phyloP scores from a whole-genome alignment of 1,139 yeast genomes.

The Yamadazyma friedrichii region DNA sequence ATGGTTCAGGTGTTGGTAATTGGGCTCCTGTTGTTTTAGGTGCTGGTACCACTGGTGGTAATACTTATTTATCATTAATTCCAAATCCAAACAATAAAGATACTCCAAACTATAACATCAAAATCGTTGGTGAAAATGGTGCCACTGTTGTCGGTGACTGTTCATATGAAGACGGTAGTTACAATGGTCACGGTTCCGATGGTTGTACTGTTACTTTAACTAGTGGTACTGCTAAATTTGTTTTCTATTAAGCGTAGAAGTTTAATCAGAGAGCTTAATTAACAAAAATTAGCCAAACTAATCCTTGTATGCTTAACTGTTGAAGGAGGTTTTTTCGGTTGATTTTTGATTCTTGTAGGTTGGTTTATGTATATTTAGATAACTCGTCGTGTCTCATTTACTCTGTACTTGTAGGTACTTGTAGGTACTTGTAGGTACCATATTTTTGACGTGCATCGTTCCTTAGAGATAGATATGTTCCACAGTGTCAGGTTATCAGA shows the following conservation, averaged over 20 bases:
- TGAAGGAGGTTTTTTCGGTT: not conserved
- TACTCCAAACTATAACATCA: constrained; percentile 80
- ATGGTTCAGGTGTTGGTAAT: constrained; percentile 85
- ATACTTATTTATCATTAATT: constrained; percentile 83
- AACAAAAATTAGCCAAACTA: not conserved
- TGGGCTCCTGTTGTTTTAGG: constrained; percentile 98
- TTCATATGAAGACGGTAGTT: constrained; percentile 73
- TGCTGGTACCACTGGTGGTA: constrained; percentile 79
- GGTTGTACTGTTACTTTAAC: constrained; percentile 96
- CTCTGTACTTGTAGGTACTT: too few species aligned
- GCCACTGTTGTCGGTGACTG: constrained; percentile 75
- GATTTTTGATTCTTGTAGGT: not conserved
- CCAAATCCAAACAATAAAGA: constrained; percentile 89
- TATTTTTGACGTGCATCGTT: too few species aligned
- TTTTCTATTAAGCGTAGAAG: constrained; percentile 46
- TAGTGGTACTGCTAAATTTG: constrained; percentile 74
- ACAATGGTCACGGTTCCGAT: constrained; percentile 64
- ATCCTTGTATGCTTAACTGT: not conserved
- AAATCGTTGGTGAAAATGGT: constrained; percentile 69
- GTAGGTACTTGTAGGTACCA: too few species aligned
- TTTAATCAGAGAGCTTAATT: constrained; percentile 3
- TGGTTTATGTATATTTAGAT: not conserved
- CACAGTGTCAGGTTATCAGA: too few species aligned
- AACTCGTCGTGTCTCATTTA: not conserved
- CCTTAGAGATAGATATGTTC: too few species aligned